Evolutionary conservation across 768 basidiomycete genomes (phyloP).

Genomic region (Xerocomellus chrysenteron): DNA sequence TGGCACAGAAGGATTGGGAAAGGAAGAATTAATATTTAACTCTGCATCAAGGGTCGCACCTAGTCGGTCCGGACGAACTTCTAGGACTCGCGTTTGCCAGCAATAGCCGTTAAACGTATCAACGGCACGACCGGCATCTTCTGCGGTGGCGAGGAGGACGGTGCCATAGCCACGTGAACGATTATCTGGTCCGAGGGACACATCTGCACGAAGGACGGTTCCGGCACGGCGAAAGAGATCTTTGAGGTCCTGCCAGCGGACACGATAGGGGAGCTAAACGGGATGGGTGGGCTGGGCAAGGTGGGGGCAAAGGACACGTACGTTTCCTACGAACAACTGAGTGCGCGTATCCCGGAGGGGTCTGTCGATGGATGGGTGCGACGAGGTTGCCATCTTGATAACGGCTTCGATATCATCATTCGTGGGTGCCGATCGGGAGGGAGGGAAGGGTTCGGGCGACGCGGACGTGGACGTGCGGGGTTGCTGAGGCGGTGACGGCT

Average conservation of each 20-base stretch:
- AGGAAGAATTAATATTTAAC: constrained; percentile 11
- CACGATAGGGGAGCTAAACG: constrained; percentile 88
- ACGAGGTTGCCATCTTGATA: constrained; percentile 86
- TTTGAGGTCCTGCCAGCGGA: constrained; percentile 99
- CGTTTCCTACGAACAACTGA: constrained; percentile 95
- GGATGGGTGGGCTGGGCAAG: background rate
- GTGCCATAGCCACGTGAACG: constrained; percentile 93
- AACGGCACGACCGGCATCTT: constrained; percentile 92
- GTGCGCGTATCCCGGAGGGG: constrained; percentile 82
- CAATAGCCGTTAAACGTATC: constrained; percentile 96
- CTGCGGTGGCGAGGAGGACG: constrained; percentile 89
- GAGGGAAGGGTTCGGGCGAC: constrained; percentile 6
- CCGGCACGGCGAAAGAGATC: constrained; percentile 96
- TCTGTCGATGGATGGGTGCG: constrained; percentile 51
- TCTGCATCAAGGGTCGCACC: constrained; percentile 30
- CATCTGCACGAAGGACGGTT: constrained; percentile 78
- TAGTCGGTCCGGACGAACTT: constrained; percentile 87
- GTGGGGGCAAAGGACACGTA: constrained; percentile 39
- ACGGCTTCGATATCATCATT: constrained; percentile 91
- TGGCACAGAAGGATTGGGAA: constrained; percentile 14
- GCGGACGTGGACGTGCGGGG: background rate
- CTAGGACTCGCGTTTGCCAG: constrained; percentile 93
- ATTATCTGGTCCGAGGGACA: constrained; percentile 83
- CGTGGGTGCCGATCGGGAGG: constrained; percentile 41
- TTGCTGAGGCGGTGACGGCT: constrained; percentile 10